A percentile compares a stretch with the other conserved stretches of the same genome.
Conservation (phyloP, 331 rosid genomes). For the Erythrophleum ivorense region DNA sequence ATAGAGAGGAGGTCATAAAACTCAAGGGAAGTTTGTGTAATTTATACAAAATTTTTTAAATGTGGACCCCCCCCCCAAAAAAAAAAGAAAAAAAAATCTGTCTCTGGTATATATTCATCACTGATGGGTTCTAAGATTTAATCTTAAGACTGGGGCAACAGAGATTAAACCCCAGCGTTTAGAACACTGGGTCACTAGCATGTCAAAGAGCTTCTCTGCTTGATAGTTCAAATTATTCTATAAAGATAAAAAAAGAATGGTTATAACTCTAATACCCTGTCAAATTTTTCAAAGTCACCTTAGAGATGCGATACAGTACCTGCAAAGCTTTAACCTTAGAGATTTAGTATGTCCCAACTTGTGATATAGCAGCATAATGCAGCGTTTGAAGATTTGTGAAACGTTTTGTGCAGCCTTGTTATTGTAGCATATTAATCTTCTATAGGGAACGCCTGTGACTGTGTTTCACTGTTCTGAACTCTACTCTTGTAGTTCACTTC, state of each 20-base stretch:
- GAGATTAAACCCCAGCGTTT: no score
- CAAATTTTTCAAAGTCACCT: constrained; percentile 5
- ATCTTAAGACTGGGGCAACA: not conserved
- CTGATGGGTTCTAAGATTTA: not conserved
- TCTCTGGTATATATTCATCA: not conserved
- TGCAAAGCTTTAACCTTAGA: not conserved
- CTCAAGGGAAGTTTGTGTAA: no score
- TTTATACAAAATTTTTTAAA: no score
- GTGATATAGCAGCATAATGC: not conserved
- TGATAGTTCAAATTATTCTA: not conserved
- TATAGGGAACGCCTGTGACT: not conserved
- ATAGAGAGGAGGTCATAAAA: no score
- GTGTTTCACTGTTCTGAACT: not conserved
- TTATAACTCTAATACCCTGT: constrained; percentile 8
- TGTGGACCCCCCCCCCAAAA: no score
- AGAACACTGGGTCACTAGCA: no score
- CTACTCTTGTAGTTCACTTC: not conserved
- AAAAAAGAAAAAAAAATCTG: no score
- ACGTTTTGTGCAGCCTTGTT: not conserved
- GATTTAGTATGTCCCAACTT: not conserved
- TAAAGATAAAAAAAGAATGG: not conserved
- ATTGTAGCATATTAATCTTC: not conserved
- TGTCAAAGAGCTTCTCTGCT: not conserved
- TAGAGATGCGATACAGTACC: not conserved
- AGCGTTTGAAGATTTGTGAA: not conserved